A percentile compares a stretch with the other conserved stretches of the same genome.
Evolutionary conservation across 768 basidiomycete genomes (phyloP).

Genomic region (Suillus cothurnatus): DNA sequence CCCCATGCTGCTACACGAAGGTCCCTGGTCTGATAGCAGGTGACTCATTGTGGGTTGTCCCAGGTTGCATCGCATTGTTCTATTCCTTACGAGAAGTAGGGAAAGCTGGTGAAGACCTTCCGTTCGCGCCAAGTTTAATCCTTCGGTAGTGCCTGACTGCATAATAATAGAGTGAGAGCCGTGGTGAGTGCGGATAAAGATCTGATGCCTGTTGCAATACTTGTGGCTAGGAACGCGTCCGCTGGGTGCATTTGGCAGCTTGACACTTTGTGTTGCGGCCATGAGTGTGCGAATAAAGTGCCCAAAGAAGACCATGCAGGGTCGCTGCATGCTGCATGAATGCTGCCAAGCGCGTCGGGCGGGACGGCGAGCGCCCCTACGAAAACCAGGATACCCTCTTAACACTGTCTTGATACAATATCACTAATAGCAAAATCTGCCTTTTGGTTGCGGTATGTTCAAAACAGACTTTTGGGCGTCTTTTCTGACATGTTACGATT

Average conservation of each 20-base stretch:
- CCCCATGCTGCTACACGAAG: not conserved
- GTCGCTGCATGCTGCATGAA: not conserved
- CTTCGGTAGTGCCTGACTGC: not conserved
- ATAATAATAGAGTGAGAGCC: not conserved
- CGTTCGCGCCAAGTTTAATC: not conserved
- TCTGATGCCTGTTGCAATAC: not conserved
- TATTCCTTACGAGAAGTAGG: not conserved
- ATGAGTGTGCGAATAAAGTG: not conserved
- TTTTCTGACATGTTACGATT: conserved; percentile 10
- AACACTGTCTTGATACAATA: not conserved
- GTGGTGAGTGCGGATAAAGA: not conserved
- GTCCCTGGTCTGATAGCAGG: not conserved
- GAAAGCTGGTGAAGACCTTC: not conserved
- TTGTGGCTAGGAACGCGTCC: not conserved
- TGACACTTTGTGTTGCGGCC: not conserved
- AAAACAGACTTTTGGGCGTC: conserved; percentile 2
- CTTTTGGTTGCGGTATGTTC: not conserved
- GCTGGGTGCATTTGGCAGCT: not conserved
- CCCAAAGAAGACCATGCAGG: not conserved
- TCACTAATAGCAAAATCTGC: too few species aligned
- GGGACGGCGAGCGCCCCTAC: not conserved
- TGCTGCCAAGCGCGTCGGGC: not conserved
- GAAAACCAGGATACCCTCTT: not conserved
- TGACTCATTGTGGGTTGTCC: not conserved
- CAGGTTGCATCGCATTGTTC: not conserved